A percentile compares a stretch with the other conserved stretches of the same genome.
These are phyloP conservation scores for Hypsizygus marmoreus DNA, from an alignment of 768 basidiomycete genomes.

Conservation along the genomic window DNA sequence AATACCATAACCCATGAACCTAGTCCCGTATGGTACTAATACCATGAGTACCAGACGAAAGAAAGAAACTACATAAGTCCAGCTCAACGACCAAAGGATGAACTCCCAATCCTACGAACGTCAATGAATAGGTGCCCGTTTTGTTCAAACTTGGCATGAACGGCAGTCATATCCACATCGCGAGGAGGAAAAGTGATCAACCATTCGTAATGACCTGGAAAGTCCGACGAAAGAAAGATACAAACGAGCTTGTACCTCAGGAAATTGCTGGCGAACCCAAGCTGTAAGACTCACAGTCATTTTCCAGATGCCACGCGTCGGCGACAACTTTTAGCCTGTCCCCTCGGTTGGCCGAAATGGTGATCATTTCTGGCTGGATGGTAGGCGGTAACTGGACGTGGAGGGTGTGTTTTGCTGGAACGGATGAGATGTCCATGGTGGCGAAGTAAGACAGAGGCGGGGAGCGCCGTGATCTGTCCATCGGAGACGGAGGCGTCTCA, in stretches of 20 bases:
- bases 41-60: background rate
- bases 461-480: conserved; percentile 30
- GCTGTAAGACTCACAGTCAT: conserved; percentile 56
- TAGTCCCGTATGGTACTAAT: background rate
- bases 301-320: conserved; percentile 64
- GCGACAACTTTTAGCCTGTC: conserved; percentile 59
- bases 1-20: conserved; percentile 1
- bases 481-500: conserved; percentile 21
- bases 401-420: conserved; percentile 42
- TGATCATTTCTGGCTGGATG: conserved; percentile 63
- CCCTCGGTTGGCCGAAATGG: conserved; percentile 59
- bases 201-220: conserved; percentile 63
- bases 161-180: conserved; percentile 55
- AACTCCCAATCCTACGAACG: conserved; percentile 31
- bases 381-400: conserved; percentile 48
- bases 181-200: conserved; percentile 53
- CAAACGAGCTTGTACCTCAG: conserved; percentile 4
- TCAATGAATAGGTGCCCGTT: conserved; percentile 50
- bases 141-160: conserved; percentile 50
- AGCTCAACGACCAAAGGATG: background rate
- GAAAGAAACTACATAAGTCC: background rate
- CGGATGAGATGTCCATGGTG: conserved; percentile 45
- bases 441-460: conserved; percentile 36
- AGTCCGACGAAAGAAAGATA: conserved; percentile 1
- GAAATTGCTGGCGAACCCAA: background rate